Evolutionary conservation across 495 filamentous ascomycete genomes (phyloP).

Genomic region (Penicillium diatomitis): DNA sequence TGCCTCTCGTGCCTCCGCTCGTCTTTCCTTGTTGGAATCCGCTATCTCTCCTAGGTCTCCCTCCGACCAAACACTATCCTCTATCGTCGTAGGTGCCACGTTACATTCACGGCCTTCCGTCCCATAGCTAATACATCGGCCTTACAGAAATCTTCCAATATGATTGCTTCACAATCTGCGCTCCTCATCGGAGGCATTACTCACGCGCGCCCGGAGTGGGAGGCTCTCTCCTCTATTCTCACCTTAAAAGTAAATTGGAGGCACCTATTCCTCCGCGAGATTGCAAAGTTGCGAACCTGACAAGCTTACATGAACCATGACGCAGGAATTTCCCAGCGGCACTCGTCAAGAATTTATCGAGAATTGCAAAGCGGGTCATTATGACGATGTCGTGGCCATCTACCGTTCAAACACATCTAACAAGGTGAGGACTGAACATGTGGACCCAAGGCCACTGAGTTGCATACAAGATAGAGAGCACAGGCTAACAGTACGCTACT

Average conservation of each 20-base stretch:
- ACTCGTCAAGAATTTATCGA: conserved; percentile 43
- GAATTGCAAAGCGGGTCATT: conserved; percentile 44
- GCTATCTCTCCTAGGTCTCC: too few species aligned
- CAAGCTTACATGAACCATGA: not conserved
- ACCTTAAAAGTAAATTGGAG: conserved; percentile 39
- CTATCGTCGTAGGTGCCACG: too few species aligned
- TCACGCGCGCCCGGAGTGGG: conserved; percentile 48
- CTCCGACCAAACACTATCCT: too few species aligned
- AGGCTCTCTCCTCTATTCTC: conserved; percentile 40
- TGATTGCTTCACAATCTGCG: conserved; percentile 33
- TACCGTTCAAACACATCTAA: conserved; percentile 53
- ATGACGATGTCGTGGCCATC: conserved; percentile 48
- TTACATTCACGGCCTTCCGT: not conserved
- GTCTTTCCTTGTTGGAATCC: too few species aligned
- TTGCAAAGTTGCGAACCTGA: not conserved
- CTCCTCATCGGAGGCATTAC: conserved; percentile 49
- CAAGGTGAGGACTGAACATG: conserved; percentile 26
- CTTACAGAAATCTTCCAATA: conserved; percentile 9
- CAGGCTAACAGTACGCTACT: not conserved
- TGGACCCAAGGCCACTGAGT: not conserved
- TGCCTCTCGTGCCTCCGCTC: too few species aligned
- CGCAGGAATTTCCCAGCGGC: conserved; percentile 46
- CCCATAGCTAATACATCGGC: conserved; percentile 4
- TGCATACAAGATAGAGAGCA: not conserved
- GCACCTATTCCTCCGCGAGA: too few species aligned